These are phyloP conservation scores for Bromus sterilis DNA, from an alignment of 176 grass and related monocot species.

Conservation along the genomic window DNA sequence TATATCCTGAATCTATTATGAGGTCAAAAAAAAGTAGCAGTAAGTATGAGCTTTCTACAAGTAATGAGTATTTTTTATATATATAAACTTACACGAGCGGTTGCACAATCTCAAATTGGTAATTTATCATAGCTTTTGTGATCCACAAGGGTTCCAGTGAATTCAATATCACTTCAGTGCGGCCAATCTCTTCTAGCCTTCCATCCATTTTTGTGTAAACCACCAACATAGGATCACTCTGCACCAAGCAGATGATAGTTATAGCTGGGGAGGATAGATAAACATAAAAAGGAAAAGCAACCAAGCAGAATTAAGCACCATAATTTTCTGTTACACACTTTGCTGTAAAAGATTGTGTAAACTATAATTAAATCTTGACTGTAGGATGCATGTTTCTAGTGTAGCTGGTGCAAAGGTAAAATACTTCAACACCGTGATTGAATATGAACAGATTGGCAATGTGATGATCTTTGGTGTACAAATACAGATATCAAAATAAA, in stretches of 20 bases:
- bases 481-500: background rate
- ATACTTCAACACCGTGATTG: background rate
- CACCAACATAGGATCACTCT: constrained; percentile 96
- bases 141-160: constrained; percentile 81
- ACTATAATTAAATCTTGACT: background rate
- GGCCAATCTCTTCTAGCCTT: constrained; percentile 87
- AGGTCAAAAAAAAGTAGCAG: background rate
- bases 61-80: background rate
- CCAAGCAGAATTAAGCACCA: constrained; percentile 11
- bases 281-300: background rate
- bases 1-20: constrained; percentile 63
- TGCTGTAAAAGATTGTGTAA: background rate
- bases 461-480: background rate
- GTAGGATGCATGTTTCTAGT: background rate
- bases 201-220: constrained; percentile 51
- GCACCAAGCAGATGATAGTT: constrained; percentile 11
- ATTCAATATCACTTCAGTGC: constrained; percentile 89
- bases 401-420: background rate
- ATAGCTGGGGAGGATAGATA: background rate
- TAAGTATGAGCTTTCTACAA: constrained; percentile 5
- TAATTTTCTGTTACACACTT: background rate
- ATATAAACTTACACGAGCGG: constrained; percentile 66
- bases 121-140: constrained; percentile 76
- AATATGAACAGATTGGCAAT: background rate
- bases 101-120: constrained; percentile 93